Conservation (phyloP, 2,329 filamentous ascomycete species). For the Cordyceps farinosa region DNA sequence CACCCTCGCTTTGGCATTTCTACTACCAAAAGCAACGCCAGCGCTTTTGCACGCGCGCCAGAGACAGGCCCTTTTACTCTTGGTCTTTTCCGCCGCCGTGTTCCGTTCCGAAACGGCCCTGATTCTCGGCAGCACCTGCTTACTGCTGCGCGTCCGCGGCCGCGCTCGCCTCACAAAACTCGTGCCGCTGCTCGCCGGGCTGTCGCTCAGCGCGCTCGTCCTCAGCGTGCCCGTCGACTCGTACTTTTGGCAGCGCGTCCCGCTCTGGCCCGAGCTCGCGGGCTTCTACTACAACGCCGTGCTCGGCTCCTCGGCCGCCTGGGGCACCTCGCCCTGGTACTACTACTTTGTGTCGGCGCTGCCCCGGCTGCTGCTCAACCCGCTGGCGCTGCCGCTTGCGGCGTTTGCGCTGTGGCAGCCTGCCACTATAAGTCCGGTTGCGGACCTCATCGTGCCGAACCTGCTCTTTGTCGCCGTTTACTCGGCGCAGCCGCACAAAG, state of each 20-base stretch:
- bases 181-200: conserved; percentile 61
- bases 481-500: conserved; percentile 90
- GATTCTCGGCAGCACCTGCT: conserved; percentile 64
- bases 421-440: conserved; percentile 40
- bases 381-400: conserved; percentile 57
- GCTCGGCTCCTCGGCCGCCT: conserved; percentile 75
- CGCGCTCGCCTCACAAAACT: conserved; percentile 55
- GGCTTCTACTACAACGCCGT: conserved; percentile 92
- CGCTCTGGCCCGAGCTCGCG: conserved; percentile 84
- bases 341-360: conserved; percentile 82
- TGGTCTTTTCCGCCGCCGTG: conserved; percentile 76
- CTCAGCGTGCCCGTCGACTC: conserved; percentile 77
- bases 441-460: conserved; percentile 59
- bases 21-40: conserved; percentile 34
- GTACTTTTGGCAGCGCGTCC: conserved; percentile 80
- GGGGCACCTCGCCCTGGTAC: conserved; percentile 82
- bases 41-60: conserved; percentile 41
- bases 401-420: conserved; percentile 49
- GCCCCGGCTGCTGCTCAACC: conserved; percentile 81
- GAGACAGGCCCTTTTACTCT: conserved; percentile 64
- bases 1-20: conserved; percentile 58
- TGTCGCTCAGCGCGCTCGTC: conserved; percentile 62
- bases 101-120: conserved; percentile 90
- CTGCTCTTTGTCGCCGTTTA: conserved; percentile 74
- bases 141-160: conserved; percentile 58